These are phyloP conservation scores for Ambrosia hybrid DNA, from an alignment of 140 eudicot genomes.

Conservation along the genomic window DNA sequence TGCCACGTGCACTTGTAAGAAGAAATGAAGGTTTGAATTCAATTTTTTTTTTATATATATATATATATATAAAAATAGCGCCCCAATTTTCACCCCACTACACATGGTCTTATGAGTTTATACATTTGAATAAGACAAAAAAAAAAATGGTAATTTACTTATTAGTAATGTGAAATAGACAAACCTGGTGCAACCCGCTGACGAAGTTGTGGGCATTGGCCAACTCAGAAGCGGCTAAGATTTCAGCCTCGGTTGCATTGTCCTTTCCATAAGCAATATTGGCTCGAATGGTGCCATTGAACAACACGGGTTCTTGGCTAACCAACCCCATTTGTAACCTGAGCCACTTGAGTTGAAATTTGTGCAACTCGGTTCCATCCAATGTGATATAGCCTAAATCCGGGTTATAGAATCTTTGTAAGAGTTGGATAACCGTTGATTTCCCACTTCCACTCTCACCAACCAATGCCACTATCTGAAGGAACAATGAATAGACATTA, in stretches of 20 bases:
- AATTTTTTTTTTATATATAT: too few species aligned
- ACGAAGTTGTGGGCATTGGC: conserved; percentile 86
- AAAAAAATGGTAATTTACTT: not conserved
- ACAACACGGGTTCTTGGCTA: conserved; percentile 83
- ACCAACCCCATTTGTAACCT: conserved; percentile 85
- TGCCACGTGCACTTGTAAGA: too few species aligned
- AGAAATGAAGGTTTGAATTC: too few species aligned
- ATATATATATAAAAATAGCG: too few species aligned
- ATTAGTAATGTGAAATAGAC: conserved; percentile 2
- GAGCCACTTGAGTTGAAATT: conserved; percentile 69
- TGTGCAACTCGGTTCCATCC: conserved; percentile 62
- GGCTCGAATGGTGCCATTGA: conserved; percentile 77
- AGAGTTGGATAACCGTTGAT: conserved; percentile 66
- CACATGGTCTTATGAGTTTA: too few species aligned
- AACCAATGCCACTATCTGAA: conserved; percentile 71
- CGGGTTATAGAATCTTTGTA: conserved; percentile 74
- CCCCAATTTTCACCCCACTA: too few species aligned
- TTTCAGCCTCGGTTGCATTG: conserved; percentile 71
- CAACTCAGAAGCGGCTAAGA: conserved; percentile 69
- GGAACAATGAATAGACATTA: not conserved
- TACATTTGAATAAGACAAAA: not conserved
- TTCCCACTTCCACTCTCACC: conserved; percentile 93
- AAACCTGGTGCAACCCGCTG: conserved; percentile 64
- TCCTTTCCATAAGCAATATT: conserved; percentile 83
- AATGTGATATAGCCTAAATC: conserved; percentile 61